Percentiles rank a stretch among this genome's conserved stretches.
These are phyloP conservation scores for Penicillium brevicompactum DNA, from an alignment of 2,329 filamentous ascomycete species.

Conservation along the genomic window DNA sequence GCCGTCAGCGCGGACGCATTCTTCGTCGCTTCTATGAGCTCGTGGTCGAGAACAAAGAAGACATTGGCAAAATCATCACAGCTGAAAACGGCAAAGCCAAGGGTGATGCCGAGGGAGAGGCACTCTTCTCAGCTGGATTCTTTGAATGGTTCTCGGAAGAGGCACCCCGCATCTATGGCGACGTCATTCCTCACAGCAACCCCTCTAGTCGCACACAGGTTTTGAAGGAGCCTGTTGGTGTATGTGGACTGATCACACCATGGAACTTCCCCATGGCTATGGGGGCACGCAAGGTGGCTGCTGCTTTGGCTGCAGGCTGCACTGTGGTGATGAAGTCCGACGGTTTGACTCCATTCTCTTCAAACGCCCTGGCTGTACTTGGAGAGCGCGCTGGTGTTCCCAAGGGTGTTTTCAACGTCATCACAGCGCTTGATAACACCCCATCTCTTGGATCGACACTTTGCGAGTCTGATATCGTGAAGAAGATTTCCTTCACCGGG, in stretches of 20 bases:
- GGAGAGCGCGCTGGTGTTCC: conserved; percentile 45
- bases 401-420: conserved; percentile 26
- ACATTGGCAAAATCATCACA: conserved; percentile 41
- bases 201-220: conserved; percentile 60
- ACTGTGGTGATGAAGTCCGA: conserved; percentile 88
- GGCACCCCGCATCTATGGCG: conserved; percentile 57
- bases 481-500: conserved; percentile 30
- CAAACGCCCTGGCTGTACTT: conserved; percentile 79
- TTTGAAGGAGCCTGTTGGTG: conserved; percentile 64
- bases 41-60: conserved; percentile 75
- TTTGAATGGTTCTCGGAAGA: conserved; percentile 63
- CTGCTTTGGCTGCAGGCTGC: conserved; percentile 79
- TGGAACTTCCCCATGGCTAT: conserved; percentile 61
- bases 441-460: conserved; percentile 54
- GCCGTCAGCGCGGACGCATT: conserved; percentile 40
- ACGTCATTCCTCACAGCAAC: conserved; percentile 58
- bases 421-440: conserved; percentile 10
- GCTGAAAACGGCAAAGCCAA: conserved; percentile 66
- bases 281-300: conserved; percentile 49
- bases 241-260: conserved; percentile 66
- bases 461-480: conserved; percentile 39
- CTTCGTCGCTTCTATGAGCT: conserved; percentile 81
- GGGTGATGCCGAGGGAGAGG: conserved; percentile 58
- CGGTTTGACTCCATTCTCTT: conserved; percentile 84
- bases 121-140: conserved; percentile 57